phyloP scores from a whole-genome alignment of 179 eudicot genomes.

The Actinidia arguta region DNA sequence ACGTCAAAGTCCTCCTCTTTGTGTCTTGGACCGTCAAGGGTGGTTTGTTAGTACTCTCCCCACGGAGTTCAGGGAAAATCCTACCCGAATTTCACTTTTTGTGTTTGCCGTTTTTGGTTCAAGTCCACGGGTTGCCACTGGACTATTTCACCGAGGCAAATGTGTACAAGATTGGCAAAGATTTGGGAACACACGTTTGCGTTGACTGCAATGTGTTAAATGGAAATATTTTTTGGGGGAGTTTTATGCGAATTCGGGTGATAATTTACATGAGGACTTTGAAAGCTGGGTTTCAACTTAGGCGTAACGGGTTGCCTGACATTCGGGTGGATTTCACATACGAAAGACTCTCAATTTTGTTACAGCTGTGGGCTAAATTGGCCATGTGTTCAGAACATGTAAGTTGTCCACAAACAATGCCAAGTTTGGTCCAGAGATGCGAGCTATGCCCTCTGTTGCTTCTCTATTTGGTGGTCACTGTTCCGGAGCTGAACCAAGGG shows the following conservation, averaged over 20 bases:
- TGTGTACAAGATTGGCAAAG: neutral
- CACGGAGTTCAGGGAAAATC: constrained; percentile 1
- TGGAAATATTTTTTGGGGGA: neutral
- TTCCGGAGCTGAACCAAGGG: neutral
- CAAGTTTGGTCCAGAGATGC: constrained; percentile 18
- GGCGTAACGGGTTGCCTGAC: neutral
- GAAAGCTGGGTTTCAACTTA: constrained; percentile 20
- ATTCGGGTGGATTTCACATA: constrained; percentile 24
- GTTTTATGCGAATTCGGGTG: constrained; percentile 6
- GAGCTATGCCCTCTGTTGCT: constrained; percentile 5
- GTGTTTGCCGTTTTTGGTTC: constrained; percentile 16
- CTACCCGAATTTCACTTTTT: constrained; percentile 4
- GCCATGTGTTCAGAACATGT: constrained; percentile 3
- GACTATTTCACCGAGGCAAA: neutral
- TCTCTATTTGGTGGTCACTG: neutral
- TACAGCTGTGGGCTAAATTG: constrained; percentile 23
- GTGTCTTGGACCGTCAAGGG: constrained; percentile 13
- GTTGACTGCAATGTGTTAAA: constrained; percentile 6
- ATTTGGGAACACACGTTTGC: neutral
- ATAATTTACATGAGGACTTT: constrained; percentile 11
- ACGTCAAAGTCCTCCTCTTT: neutral
- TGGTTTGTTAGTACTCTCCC: neutral
- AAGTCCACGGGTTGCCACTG: constrained; percentile 19
- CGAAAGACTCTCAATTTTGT: constrained; percentile 22
- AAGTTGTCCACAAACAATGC: neutral